Evolutionary conservation across 2,329 filamentous ascomycete species (phyloP), one percentile per base, ranked within the genome.

Genomic region (Aaosphaeria arxii): DNA sequence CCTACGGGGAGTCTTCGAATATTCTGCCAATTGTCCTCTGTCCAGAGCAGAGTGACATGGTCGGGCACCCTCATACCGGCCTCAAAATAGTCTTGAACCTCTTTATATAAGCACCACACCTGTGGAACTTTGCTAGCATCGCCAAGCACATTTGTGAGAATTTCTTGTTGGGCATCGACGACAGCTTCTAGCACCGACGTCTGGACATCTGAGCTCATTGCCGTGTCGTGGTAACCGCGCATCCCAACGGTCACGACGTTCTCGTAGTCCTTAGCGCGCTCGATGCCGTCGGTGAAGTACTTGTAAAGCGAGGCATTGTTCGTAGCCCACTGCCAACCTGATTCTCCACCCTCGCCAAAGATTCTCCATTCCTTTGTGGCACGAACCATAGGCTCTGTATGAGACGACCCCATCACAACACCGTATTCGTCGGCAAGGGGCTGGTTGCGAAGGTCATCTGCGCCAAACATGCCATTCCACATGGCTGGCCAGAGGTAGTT

Each of bases 401-500:
- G 87, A 7, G 83, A 87, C 6, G 83, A 86, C 3, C 85, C 85
- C 63, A 90, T 81, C 1, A 89, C 85, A 48, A 90, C 81, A 38
- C 84, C 86, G 62, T 83, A 89, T n/a, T 85, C 85, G 57, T 90
- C 84, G 0, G 86, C 84, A 5, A 88, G 76, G 0, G 83, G 81
- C 61, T 88, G 84, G 56, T 84, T 89, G 30, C 77, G 74, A 3
- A 80, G 74, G 60, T 90, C 87, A 51, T 90, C 87, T 1, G 88
- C 79, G 60, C 84, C 82, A 59, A 89, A 87, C 77, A 88, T 88
- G 53, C 78, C 80, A 5, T 78, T 80, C 87, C 86, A 90, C 63
- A 82, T 75, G 1, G 85, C 80, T 0, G 87, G 87, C 87, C 87
- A 90, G 43, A 90, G 73, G 59, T 89, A 89, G 66, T 90, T 90